A percentile compares a stretch with the other conserved stretches of the same genome.
Conservation (phyloP, 2,329 filamentous ascomycete species). For the Arthrobotrys megalospora region DNA sequence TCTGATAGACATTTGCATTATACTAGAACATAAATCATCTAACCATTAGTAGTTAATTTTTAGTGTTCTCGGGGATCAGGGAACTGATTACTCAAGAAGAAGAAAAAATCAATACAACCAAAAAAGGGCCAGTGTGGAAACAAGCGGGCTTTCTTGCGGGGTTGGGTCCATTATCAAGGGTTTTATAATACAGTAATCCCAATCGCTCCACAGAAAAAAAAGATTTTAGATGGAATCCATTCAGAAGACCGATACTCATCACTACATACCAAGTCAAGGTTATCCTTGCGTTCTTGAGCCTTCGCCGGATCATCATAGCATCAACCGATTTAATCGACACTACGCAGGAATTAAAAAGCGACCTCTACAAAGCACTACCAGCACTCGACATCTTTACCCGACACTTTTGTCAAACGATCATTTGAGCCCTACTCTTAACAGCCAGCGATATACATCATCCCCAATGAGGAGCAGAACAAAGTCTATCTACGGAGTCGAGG, state of each 20-base stretch:
- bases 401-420: slow-evolving; percentile 61
- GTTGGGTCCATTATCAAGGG: slow-evolving; percentile 44
- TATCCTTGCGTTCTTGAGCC: slow-evolving; percentile 61
- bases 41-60: slow-evolving; percentile 51
- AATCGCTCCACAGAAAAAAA: slow-evolving; percentile 48
- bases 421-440: slow-evolving; percentile 56
- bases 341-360: slow-evolving; percentile 60
- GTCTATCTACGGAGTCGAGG: slow-evolving; percentile 60
- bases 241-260: slow-evolving; percentile 61
- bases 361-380: slow-evolving; percentile 40
- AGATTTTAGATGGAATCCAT: slow-evolving; percentile 58
- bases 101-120: slow-evolving; percentile 38
- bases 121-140: slow-evolving; percentile 31
- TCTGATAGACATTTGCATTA: slow-evolving; percentile 59
- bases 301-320: slow-evolving; percentile 51
- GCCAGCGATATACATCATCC: slow-evolving; percentile 58
- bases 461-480: slow-evolving; percentile 60
- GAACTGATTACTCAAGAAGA: slow-evolving; percentile 35
- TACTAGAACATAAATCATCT: slow-evolving; percentile 56
- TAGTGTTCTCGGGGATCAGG: slow-evolving; percentile 44
- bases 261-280: slow-evolving; percentile 61
- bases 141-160: slow-evolving; percentile 48
- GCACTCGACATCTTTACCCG: slow-evolving; percentile 55
- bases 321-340: slow-evolving; percentile 55
- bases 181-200: slow-evolving; percentile 60